Base-by-base conservation (phyloP, 2,329 filamentous ascomycete species). In the Amesomyces nigricolor region DNA sequence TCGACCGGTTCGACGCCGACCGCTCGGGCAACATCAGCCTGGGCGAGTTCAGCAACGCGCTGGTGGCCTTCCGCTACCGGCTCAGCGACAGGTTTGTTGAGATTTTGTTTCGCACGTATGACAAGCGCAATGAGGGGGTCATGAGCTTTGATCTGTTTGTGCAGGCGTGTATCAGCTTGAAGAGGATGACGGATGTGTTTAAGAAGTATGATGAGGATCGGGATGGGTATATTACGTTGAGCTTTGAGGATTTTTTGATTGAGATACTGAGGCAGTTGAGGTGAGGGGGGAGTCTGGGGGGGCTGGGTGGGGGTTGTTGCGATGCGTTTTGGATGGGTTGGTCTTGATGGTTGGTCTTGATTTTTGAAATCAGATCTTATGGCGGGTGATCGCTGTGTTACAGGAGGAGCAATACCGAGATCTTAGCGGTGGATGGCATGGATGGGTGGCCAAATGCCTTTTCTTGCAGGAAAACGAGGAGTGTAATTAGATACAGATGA, bases 111-210 rank as follows among this genome's bases (percentile, higher is more conserved):
- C 79, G 82, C 63, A 94, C 89, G 0, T 97, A 95, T 73, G 92
- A 96, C 71, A 91, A 87, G 77, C 79, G 81, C 60, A 74, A 75
- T 62, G 78, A 83, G 67, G 85, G 86, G 38, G 79, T 80, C 64
- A 89, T 91, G 81, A 89, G 86, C 73, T 99, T 99, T 67, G 94
- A 99, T 74, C 73, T 99, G 50, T 99, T 99, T 67, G 94, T 99
- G 58, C 94, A 99, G 78, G 90, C 90, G 51, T 97, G 94, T 72
- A 97, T 99, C 68, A 91, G 85, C 65, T 78, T 99, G 66, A 96
- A 97, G 81, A 82, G 94, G 64, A 97, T 99, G 92, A 99, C 94
- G 58, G 94, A 99, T 71, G 91, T 96, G 29, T 99, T 99, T 71
- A 99, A 99, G 79, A 92, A 91, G 73, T 99, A 97, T 71, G 94